These are phyloP conservation scores for Phytopythium chamaehyphon DNA, from an alignment of 352 stramenopile species.

Conservation along the genomic window DNA sequence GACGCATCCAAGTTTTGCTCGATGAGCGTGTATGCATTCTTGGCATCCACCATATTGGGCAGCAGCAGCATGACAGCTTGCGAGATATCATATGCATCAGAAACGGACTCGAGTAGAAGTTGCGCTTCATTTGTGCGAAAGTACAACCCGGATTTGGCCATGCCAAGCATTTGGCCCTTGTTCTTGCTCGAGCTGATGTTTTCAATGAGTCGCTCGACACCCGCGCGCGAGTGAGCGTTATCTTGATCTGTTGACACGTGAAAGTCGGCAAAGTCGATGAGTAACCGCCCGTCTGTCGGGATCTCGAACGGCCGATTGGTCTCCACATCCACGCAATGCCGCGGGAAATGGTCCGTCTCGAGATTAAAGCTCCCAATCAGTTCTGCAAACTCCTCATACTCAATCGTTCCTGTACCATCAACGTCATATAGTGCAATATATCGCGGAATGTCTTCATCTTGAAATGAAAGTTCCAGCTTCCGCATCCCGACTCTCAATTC, in stretches of 20 bases:
- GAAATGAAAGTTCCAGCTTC: slow-evolving; percentile 40
- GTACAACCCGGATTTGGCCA: slow-evolving; percentile 70
- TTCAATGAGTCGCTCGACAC: slow-evolving; percentile 67
- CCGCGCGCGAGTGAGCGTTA: slow-evolving; percentile 60
- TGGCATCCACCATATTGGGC: slow-evolving; percentile 69
- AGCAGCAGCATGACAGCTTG: slow-evolving; percentile 62
- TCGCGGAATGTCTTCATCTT: slow-evolving; percentile 59
- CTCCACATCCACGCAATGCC: slow-evolving; percentile 60
- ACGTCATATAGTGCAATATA: slow-evolving; percentile 74
- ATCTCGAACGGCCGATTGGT: slow-evolving; percentile 59
- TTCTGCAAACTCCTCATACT: slow-evolving; percentile 76
- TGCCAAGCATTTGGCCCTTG: slow-evolving; percentile 74
- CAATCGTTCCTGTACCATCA: slow-evolving; percentile 63
- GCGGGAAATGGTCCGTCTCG: slow-evolving; percentile 34
- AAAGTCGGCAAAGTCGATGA: slow-evolving; percentile 73
- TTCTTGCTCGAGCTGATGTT: slow-evolving; percentile 77
- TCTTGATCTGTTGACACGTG: slow-evolving; percentile 66
- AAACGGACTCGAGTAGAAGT: slow-evolving; percentile 57
- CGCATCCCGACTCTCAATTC: slow-evolving; percentile 54
- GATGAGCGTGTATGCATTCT: slow-evolving; percentile 58
- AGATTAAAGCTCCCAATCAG: slow-evolving; percentile 71
- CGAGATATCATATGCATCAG: slow-evolving; percentile 55
- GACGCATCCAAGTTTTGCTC: slow-evolving; percentile 51
- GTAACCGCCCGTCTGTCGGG: slow-evolving; percentile 47
- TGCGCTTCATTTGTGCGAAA: slow-evolving; percentile 70